A percentile compares a stretch with the other conserved stretches of the same genome.
Evolutionary conservation across 2,329 filamentous ascomycete species (phyloP).

Genomic region (Madurella fahalii): DNA sequence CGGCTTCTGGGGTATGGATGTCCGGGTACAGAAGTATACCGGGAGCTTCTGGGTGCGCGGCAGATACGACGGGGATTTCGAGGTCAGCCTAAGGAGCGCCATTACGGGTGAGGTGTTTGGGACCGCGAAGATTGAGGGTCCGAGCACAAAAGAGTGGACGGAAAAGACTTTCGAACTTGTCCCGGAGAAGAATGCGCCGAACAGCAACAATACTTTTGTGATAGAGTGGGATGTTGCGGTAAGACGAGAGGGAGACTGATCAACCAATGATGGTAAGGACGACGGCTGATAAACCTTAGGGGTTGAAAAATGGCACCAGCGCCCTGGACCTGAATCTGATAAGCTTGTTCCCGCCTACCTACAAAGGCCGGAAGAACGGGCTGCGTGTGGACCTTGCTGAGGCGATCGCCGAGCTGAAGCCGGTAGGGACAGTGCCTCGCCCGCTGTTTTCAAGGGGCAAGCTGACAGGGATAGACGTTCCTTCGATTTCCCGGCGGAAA

Average conservation of each 20-base stretch:
- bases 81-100: not conserved
- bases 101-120: conserved; percentile 42
- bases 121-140: conserved; percentile 43
- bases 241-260: conserved; percentile 2
- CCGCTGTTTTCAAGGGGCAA: accelerated
- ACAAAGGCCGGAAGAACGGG: conserved; percentile 54
- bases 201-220: conserved; percentile 52
- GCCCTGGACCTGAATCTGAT: conserved; percentile 54
- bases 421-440: conserved; percentile 29
- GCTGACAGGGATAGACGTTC: conserved; percentile 37
- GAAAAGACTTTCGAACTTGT: conserved; percentile 47
- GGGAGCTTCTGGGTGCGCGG: conserved; percentile 53
- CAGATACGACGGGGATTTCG: conserved; percentile 42
- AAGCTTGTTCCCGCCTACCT: conserved; percentile 58
- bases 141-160: conserved; percentile 42
- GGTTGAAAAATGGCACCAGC: not conserved
- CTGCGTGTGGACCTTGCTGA: conserved; percentile 52
- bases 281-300: not conserved
- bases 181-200: conserved; percentile 45
- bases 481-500: conserved; percentile 64
- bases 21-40: conserved; percentile 44
- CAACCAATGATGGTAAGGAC: not conserved
- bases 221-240: conserved; percentile 47
- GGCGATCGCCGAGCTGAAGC: conserved; percentile 48
- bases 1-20: conserved; percentile 56